Evolutionary conservation across 2,329 filamentous ascomycete species (phyloP).

Genomic region (Fusarium haematococcum): DNA sequence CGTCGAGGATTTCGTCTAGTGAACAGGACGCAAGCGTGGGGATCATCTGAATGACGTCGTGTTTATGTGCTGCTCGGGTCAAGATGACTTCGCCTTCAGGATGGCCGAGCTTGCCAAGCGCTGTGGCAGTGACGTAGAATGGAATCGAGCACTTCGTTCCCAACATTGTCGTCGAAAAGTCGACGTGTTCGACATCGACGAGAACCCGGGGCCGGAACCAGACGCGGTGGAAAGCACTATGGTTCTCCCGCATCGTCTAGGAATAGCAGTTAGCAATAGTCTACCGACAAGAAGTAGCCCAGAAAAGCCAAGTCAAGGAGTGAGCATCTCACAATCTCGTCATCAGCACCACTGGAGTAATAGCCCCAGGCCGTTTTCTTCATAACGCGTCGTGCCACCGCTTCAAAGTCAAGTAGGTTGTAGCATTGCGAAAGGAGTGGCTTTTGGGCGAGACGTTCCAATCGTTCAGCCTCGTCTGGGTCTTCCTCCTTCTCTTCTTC

Average conservation of each 20-base stretch:
- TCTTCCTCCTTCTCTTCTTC: background rate
- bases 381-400: slow-evolving; percentile 3
- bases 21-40: slow-evolving; percentile 95
- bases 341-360: slow-evolving; percentile 25
- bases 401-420: slow-evolving; percentile 17
- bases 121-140: slow-evolving; percentile 97
- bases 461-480: background rate
- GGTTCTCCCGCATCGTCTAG: slow-evolving; percentile 93
- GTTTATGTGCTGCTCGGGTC: slow-evolving; percentile 83
- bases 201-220: slow-evolving; percentile 93
- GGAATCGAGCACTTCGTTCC: slow-evolving; percentile 85
- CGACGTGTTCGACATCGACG: slow-evolving; percentile 87
- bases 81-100: slow-evolving; percentile 93
- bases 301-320: background rate
- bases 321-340: slow-evolving; percentile 17
- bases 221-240: slow-evolving; percentile 93
- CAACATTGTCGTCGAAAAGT: slow-evolving; percentile 92
- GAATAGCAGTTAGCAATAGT: background rate
- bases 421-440: slow-evolving; percentile 16
- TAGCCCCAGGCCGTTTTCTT: slow-evolving; percentile 22
- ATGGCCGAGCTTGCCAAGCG: slow-evolving; percentile 92
- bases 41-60: slow-evolving; percentile 97
- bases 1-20: slow-evolving; percentile 96
- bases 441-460: background rate
- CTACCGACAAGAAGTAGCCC: no score